A percentile compares a stretch with the other conserved stretches of the same genome.
Conservation (phyloP, 2,329 filamentous ascomycete genomes). For the Aureobasidium sp. region DNA sequence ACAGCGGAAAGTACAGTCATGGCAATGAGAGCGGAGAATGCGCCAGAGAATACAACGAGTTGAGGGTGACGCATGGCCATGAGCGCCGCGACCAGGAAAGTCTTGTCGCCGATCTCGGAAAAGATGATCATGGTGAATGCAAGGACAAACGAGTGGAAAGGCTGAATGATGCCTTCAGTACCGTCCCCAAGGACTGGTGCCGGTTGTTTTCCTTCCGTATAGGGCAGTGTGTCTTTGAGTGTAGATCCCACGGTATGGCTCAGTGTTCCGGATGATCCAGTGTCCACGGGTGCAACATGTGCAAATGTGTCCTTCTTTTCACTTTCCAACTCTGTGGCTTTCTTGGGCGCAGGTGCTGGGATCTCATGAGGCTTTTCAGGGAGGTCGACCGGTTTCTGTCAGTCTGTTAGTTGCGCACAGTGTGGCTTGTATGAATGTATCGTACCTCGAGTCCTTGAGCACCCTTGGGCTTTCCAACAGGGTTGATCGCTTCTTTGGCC, state of each 20-base stretch:
- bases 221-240: slow-evolving; percentile 32
- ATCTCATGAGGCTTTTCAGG: slow-evolving; percentile 72
- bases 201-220: slow-evolving; percentile 30
- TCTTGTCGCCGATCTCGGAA: slow-evolving; percentile 97
- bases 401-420: neutral
- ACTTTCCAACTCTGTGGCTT: slow-evolving; percentile 24
- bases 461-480: slow-evolving; percentile 31
- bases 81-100: slow-evolving; percentile 89
- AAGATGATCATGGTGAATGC: slow-evolving; percentile 97
- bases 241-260: slow-evolving; percentile 8
- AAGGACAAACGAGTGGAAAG: slow-evolving; percentile 80
- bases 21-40: slow-evolving; percentile 80
- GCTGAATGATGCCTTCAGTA: slow-evolving; percentile 60
- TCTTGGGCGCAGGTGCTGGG: slow-evolving; percentile 57
- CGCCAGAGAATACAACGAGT: slow-evolving; percentile 86
- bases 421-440: neutral
- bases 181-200: slow-evolving; percentile 37
- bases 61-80: slow-evolving; percentile 99
- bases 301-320: slow-evolving; percentile 14
- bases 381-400: slow-evolving; percentile 72
- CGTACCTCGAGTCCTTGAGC: slow-evolving; percentile 50
- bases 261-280: neutral
- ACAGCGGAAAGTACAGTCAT: slow-evolving; percentile 96
- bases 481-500: slow-evolving; percentile 28
- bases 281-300: neutral